Base-by-base conservation (phyloP, 2,329 filamentous ascomycete species). In the Phyllosticta paracitricarpa region DNA sequence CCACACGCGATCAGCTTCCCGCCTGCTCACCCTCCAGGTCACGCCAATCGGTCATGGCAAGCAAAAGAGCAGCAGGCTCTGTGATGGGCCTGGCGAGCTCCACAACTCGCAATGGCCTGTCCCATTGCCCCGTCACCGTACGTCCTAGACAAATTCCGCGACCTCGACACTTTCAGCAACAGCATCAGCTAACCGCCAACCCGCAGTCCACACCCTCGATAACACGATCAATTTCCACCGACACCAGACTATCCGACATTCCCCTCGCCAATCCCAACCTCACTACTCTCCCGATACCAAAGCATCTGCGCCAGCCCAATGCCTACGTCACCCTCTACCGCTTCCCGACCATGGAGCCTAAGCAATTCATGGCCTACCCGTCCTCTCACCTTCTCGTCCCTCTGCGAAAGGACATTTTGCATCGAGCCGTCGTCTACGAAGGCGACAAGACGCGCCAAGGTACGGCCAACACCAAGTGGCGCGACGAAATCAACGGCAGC, bases 401-500 rank as follows among this genome's bases (percentile, higher is more conserved):
- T 2, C 82, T 96, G 55, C 89, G 94, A 63, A 87, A 88, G 73
- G 94, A 99, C 74, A 85, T 99, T 66, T 86, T 99, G 59, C 93
- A 99, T 78, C 85, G 90, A 65, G 94, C 94, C 62, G 85, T 99
- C 62, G 78, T 96, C 68, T 97, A 88, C 80, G 94, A 99, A 78
- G 94, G 89, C 67, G 93, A 97, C 78, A 84, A 81, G 70, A 89
- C 90, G 61, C 87, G 94, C 30, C 88, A 91, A 73, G 94, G 94
- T 65, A 95, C 91, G 2, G 94, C 92, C 28, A 69, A 67, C 12
- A 73, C 72, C 40, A 73, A 73, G 65, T 73, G 68, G 51, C 66
- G 93, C 63, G 85, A 77, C 70, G 91, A 97, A 64, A 87, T 99
- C 25, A 84, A 86, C 70, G 94, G 93, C 64, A 94, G 90, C 62